Evolutionary conservation across 345 rosid genomes (phyloP).

Genomic region (Boechera retrofracta): DNA sequence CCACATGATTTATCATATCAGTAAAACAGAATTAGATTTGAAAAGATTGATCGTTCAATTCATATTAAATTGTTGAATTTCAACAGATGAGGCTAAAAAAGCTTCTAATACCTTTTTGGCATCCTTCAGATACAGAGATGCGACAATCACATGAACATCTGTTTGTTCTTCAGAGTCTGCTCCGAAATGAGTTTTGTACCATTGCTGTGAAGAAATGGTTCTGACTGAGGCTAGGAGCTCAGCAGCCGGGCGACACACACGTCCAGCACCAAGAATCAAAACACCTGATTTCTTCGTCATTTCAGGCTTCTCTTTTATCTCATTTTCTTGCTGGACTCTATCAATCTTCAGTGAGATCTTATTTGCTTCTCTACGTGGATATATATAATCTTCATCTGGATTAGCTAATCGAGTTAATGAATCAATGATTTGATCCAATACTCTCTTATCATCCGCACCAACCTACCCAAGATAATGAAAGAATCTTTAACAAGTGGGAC

Average conservation of each 20-base stretch:
- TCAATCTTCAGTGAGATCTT: conserved; percentile 59
- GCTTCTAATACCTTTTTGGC: conserved; percentile 78
- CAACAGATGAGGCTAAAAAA: neutral
- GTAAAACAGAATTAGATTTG: conserved; percentile 16
- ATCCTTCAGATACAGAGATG: conserved; percentile 86
- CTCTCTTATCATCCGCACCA: conserved; percentile 77
- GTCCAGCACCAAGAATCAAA: conserved; percentile 93
- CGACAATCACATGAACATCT: conserved; percentile 72
- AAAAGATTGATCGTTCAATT: neutral
- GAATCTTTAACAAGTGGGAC: conserved; percentile 38
- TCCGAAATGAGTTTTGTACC: conserved; percentile 52
- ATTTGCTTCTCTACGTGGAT: conserved; percentile 44
- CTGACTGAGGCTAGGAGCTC: conserved; percentile 73
- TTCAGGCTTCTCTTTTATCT: conserved; percentile 43
- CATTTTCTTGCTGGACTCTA: conserved; percentile 58
- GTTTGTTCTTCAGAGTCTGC: conserved; percentile 51
- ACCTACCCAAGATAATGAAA: conserved; percentile 60
- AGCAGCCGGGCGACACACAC: conserved; percentile 88
- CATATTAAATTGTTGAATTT: neutral
- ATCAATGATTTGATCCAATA: conserved; percentile 86
- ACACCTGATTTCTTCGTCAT: conserved; percentile 52
- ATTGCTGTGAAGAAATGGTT: conserved; percentile 49
- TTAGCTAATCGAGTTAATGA: conserved; percentile 83
- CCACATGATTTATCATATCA: conserved; percentile 20
- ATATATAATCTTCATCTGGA: conserved; percentile 48